A percentile compares a stretch with the other conserved stretches of the same genome.
These are phyloP conservation scores for Carpinus viminea DNA, from an alignment of 306 rosid species.

Conservation along the genomic window DNA sequence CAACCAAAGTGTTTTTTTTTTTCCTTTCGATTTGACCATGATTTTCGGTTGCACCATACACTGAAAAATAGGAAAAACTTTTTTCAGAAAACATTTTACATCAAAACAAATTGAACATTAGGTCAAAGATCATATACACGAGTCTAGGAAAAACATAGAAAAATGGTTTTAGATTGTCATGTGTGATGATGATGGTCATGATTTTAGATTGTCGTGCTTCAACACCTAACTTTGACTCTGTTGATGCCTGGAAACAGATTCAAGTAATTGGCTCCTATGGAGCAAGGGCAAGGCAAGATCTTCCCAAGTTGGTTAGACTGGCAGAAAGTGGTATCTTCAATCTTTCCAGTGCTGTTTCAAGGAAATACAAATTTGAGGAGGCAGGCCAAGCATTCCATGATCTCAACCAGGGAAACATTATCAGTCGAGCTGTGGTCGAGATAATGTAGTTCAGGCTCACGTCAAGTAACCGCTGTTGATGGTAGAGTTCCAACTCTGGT, in stretches of 20 bases:
- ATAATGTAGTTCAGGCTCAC: slow-evolving; percentile 37
- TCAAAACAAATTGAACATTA: too few species aligned
- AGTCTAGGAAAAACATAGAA: too few species aligned
- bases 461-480: slow-evolving; percentile 20
- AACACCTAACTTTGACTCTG: not conserved
- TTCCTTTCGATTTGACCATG: too few species aligned
- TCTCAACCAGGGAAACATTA: slow-evolving; percentile 69
- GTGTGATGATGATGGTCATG: not conserved
- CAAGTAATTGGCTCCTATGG: slow-evolving; percentile 90
- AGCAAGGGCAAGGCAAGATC: slow-evolving; percentile 98
- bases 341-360: slow-evolving; percentile 72
- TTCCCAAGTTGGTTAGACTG: slow-evolving; percentile 78
- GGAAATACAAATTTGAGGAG: slow-evolving; percentile 80
- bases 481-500: slow-evolving; percentile 16
- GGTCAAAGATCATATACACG: too few species aligned
- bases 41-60: too few species aligned
- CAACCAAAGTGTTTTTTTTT: too few species aligned
- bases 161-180: too few species aligned
- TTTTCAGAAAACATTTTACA: too few species aligned
- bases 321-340: slow-evolving; percentile 88
- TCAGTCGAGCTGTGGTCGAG: slow-evolving; percentile 85
- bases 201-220: not conserved
- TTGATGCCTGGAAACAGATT: slow-evolving; percentile 49
- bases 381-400: slow-evolving; percentile 72
- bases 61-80: too few species aligned